These are phyloP conservation scores for Annulohypoxylon nitens DNA, from an alignment of 495 filamentous ascomycete genomes.

Conservation along the genomic window DNA sequence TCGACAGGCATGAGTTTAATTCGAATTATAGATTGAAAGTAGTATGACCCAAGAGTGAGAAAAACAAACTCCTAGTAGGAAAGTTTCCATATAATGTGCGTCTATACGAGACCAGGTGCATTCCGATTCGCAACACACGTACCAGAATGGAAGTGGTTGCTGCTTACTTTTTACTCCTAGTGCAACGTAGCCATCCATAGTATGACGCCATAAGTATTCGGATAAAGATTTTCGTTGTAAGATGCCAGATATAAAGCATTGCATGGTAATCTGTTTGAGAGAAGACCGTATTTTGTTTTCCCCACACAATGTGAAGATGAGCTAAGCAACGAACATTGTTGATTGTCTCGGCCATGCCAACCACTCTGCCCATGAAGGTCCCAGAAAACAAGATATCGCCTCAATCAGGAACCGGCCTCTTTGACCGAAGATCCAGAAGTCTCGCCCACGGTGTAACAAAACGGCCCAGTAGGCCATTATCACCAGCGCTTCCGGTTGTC, in stretches of 20 bases:
- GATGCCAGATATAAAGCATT: background rate
- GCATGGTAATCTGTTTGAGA: background rate
- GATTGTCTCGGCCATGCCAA: background rate
- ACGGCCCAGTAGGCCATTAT: constrained; percentile 60
- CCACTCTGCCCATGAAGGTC: background rate
- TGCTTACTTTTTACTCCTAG: background rate
- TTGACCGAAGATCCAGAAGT: constrained; percentile 57
- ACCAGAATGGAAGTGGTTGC: background rate
- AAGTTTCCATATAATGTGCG: background rate
- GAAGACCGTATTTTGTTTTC: background rate
- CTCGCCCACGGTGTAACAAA: constrained; percentile 50
- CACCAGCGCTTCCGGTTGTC: constrained; percentile 50
- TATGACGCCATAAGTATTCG: background rate
- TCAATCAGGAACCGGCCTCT: constrained; percentile 50
- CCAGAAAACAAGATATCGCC: background rate
- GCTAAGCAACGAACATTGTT: background rate
- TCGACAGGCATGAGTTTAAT: too few relatives aligned
- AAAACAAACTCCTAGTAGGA: too few relatives aligned
- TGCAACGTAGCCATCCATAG: background rate
- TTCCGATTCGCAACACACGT: background rate
- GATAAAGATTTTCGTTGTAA: background rate
- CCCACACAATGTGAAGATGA: background rate
- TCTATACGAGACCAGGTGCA: background rate
- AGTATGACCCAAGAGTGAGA: background rate
- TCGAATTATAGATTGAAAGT: background rate